A percentile compares a stretch with the other conserved stretches of the same genome.
Evolutionary conservation across 31 red algal genomes (phyloP).

Genomic region (Porphyra umbilicalis): DNA sequence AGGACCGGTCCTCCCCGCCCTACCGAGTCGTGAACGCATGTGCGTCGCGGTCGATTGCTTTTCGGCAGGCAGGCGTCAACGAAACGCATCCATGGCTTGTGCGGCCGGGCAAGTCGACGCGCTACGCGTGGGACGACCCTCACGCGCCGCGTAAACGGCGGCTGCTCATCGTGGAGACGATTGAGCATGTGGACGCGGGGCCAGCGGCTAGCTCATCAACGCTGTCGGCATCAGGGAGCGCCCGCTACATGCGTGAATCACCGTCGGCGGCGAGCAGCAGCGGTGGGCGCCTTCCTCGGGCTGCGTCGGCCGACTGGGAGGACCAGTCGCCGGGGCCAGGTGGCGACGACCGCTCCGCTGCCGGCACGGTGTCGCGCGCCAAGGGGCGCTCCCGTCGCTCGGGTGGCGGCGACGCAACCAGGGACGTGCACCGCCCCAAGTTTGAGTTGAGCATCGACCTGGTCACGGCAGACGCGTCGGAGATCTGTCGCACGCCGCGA

Average conservation of each 20-base stretch:
- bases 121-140: conserved; percentile 92
- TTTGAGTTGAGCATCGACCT: conserved; percentile 9
- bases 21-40: conserved; percentile 85
- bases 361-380: background rate
- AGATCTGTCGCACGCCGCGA: background rate
- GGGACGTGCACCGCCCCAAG: conserved; percentile 1
- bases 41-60: conserved; percentile 58
- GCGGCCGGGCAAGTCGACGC: conserved; percentile 59
- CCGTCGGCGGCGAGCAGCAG: background rate
- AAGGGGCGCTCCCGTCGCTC: background rate
- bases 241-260: background rate
- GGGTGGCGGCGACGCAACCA: background rate
- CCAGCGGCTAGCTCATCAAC: background rate
- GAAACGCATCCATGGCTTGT: conserved; percentile 68
- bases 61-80: conserved; percentile 59
- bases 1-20: conserved; percentile 76
- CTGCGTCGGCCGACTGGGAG: background rate
- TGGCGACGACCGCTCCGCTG: background rate
- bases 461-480: background rate
- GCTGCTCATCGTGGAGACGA: conserved; percentile 42
- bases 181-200: conserved; percentile 39
- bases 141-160: conserved; percentile 36
- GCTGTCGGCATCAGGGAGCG: background rate
- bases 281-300: background rate
- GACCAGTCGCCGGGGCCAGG: background rate